Conservation (phyloP, 129 eudicot genomes). For the Apium graveolens region DNA sequence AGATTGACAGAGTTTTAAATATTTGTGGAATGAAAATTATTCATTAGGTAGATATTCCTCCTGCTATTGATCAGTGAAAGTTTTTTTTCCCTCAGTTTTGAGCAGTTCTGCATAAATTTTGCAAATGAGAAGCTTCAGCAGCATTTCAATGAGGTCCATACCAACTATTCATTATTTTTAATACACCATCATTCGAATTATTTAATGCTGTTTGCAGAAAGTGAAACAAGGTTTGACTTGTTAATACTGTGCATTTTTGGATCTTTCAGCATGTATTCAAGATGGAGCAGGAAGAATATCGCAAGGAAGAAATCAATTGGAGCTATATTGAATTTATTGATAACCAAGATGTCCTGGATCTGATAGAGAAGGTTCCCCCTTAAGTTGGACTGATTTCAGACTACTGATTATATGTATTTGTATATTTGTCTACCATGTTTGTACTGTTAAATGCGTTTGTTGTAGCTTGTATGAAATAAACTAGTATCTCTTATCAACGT, state of each 20-base stretch:
- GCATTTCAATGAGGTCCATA: constrained; percentile 88
- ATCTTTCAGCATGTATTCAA: constrained; percentile 84
- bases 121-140: constrained; percentile 99
- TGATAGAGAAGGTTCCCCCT: constrained; percentile 77
- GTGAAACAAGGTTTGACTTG: neutral
- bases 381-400: neutral
- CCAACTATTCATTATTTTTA: constrained; percentile 14
- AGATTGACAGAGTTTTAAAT: neutral
- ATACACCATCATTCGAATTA: too few relatives aligned
- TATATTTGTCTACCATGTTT: neutral
- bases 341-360: constrained; percentile 95
- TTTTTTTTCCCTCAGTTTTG: constrained; percentile 49
- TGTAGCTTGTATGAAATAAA: neutral
- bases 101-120: constrained; percentile 97
- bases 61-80: neutral
- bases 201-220: neutral
- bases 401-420: neutral
- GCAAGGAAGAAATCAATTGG: constrained; percentile 85
- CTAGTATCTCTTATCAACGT: neutral
- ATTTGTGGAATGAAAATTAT: neutral
- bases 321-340: constrained; percentile 96
- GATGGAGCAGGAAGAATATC: constrained; percentile 99
- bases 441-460: neutral
- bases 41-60: neutral
- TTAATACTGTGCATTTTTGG: constrained; percentile 1